phyloP scores from a whole-genome alignment of 257 asterid species.

The Lycium ferocissimum region DNA sequence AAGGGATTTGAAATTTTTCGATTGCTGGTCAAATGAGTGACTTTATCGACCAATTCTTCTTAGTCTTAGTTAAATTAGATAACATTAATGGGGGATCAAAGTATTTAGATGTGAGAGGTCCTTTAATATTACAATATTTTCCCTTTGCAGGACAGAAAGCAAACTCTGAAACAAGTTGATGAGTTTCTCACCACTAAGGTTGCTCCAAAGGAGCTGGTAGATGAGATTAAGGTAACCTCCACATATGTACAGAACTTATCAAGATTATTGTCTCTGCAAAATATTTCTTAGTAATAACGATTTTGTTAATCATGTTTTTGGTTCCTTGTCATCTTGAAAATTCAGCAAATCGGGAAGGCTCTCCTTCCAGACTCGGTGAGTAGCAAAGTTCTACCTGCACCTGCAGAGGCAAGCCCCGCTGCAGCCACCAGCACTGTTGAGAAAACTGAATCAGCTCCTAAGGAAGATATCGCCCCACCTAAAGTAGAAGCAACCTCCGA shows the following conservation, averaged over 20 bases:
- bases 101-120: neutral
- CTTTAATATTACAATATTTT: conserved; percentile 31
- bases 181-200: conserved; percentile 72
- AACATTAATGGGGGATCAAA: neutral
- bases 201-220: conserved; percentile 83
- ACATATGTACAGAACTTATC: neutral
- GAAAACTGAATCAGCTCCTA: conserved; percentile 50
- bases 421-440: conserved; percentile 38
- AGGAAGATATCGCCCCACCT: conserved; percentile 41
- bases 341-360: conserved; percentile 88
- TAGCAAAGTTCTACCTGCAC: conserved; percentile 69
- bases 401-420: conserved; percentile 54
- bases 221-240: conserved; percentile 77
- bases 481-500: conserved; percentile 51
- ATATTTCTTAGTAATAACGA: neutral
- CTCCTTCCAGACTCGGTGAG: conserved; percentile 63
- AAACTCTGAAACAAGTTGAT: conserved; percentile 72
- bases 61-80: neutral
- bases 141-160: conserved; percentile 79
- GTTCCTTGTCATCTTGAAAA: conserved; percentile 23
- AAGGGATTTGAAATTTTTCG: neutral
- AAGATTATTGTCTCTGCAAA: neutral
- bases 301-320: neutral
- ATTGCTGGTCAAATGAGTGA: conserved; percentile 4
- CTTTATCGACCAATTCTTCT: neutral